Evolutionary conservation across 176 grass and related monocot genomes (phyloP).

Genomic region (Zea mays): DNA sequence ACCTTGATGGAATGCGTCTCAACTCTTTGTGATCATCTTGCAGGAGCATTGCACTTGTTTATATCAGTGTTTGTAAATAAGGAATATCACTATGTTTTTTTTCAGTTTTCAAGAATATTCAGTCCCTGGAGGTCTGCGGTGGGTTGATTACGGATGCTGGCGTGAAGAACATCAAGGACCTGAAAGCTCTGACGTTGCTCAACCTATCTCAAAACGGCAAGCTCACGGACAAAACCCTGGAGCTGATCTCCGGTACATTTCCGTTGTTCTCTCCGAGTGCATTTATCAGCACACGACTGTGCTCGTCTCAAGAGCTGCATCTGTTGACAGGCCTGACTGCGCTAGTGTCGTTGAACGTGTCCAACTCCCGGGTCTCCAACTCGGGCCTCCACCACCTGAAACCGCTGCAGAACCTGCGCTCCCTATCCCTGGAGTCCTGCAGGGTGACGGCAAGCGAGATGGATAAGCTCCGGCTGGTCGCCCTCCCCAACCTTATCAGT

Average conservation of each 20-base stretch:
- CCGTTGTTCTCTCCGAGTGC: background rate
- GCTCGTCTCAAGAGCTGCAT: background rate
- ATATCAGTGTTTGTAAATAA: background rate
- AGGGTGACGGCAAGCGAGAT: slow-evolving; percentile 79
- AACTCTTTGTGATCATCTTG: background rate
- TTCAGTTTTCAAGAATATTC: slow-evolving; percentile 89
- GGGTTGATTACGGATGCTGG: slow-evolving; percentile 77
- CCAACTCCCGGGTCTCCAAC: slow-evolving; percentile 77
- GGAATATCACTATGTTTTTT: background rate
- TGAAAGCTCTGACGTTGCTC: slow-evolving; percentile 65
- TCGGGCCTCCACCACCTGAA: slow-evolving; percentile 80
- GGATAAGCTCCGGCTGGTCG: slow-evolving; percentile 75
- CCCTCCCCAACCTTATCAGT: slow-evolving; percentile 75
- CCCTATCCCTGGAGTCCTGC: slow-evolving; percentile 78
- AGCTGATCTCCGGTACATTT: slow-evolving; percentile 69
- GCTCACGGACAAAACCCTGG: slow-evolving; percentile 81
- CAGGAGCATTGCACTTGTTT: background rate
- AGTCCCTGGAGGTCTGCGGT: slow-evolving; percentile 83
- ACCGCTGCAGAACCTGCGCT: slow-evolving; percentile 66
- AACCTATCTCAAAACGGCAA: slow-evolving; percentile 88
- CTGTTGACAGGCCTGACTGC: slow-evolving; percentile 66
- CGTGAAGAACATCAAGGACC: slow-evolving; percentile 97
- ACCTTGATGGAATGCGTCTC: background rate
- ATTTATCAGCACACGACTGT: background rate
- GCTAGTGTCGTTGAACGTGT: slow-evolving; percentile 74